Base-by-base conservation (phyloP, 2,329 filamentous ascomycete genomes). In the Anisogramma anomala region DNA sequence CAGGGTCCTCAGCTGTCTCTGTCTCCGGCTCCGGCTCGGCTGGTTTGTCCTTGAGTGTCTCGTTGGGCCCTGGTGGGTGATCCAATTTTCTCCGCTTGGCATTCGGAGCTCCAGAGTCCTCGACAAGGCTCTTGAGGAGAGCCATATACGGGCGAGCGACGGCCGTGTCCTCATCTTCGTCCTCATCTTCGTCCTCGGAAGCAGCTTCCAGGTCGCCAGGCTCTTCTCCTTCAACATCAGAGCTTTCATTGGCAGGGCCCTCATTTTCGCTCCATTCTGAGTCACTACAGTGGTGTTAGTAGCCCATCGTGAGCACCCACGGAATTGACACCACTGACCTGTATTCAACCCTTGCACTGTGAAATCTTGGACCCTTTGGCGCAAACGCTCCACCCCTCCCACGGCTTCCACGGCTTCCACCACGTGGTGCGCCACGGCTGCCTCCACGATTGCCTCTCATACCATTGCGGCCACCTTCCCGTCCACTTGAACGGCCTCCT, bases 61-160 rank as follows among this genome's bases (percentile, higher is more conserved):
- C 40, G 40, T 52, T 39, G 34, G 51, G 30, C 26, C 44, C 32
- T 37, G 51, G 49, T 34, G 45, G 48, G 36, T 69, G 64, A 18
- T 68, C 66, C 7, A 79, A 48, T 52, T 79, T 80, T 42, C 75
- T 65, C 55, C 73, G 65, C 53, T 80, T 81, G 1, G 69, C 59
- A 31, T 63, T 67, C 2, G 66, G 68, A 17, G 49, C 53, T 15
- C 54, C 47, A 38, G 58, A 53, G 3, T 64, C 61, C 19, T 70
- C 65, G 3, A 65, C 62, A 36, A 81, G 61, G 43, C 71, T 77
- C 51, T 77, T 68, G 52, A 81, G 62, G 6, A 81, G 61, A 6
- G 71, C 63, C 58, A 70, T 62, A 48, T 80, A 81, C 3, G 77
- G 69, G 22, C 66, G 64, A 19, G 63, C 58, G 19, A 60, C 39